Evolutionary conservation across 2,329 filamentous ascomycete genomes (phyloP), one percentile per base, ranked within the genome.

Genomic region (Nectriaceae sp.): DNA sequence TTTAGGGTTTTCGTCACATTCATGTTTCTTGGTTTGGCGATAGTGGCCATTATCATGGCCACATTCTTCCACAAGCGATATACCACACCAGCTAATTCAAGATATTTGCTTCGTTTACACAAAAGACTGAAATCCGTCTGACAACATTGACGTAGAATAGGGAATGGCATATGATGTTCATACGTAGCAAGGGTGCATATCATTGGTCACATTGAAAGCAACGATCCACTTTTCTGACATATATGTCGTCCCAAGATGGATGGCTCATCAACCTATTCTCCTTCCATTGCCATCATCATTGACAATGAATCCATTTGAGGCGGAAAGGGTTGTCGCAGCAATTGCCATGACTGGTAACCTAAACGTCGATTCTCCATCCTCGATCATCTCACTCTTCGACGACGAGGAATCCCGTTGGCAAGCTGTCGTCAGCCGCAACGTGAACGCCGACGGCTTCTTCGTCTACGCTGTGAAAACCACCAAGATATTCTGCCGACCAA

Each of bases 401-500:
- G 65, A 70, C 35, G 66, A 71, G 21, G 50, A 53, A 11, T 59
- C 59, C 24, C 65, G 68, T 20, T 74, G 71, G 71, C 54, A 56
- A 21, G 71, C 71, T 11, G 62, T 74, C 4, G 58, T 58, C 15
- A 53, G 58, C 5, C 67, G 70, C 46, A 63, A 73, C 43, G 40
- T 70, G 26, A 46, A 47, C 26, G 68, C 70, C 21, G 70, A 73
- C 52, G 67, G 69, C 43, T 53, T 55, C 44, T 76, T 76, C 44
- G 65, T 76, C 40, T 76, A 75, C 57, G 73, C 55, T 42, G 74
- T 76, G 4, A 63, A 64, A 43, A 73, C 73, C 0, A 76, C 74
- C n/a, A 66, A 68, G 51, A 71, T 76, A 49, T 86, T 82, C 66
- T 86, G 83, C 62, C 75, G 82, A 2, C 82, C 83, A 2, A 80